A percentile compares a stretch with the other conserved stretches of the same genome.
phyloP scores from a whole-genome alignment of 257 asterid genomes.

The Solanum paucissectum region DNA sequence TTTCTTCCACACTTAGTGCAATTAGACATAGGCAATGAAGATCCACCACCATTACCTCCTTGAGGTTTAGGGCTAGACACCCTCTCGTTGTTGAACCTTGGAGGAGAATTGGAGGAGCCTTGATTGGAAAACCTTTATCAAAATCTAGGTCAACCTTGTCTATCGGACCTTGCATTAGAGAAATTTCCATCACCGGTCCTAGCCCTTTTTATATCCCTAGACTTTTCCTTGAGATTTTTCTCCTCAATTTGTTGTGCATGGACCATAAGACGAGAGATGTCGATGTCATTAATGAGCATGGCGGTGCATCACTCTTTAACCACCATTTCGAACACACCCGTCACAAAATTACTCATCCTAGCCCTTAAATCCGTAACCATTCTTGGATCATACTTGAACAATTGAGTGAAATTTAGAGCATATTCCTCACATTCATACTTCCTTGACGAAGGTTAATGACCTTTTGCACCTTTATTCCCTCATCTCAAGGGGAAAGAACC shows the following conservation, averaged over 20 bases:
- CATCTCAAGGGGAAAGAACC: not conserved
- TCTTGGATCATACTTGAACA: not conserved
- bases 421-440: not conserved
- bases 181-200: not conserved
- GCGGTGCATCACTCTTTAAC: not conserved
- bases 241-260: not conserved
- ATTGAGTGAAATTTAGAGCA: not conserved
- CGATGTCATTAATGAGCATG: not conserved
- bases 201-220: not conserved
- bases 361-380: not conserved
- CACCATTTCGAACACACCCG: not conserved
- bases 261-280: not conserved
- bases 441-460: not conserved
- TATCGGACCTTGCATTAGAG: not conserved
- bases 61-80: not conserved
- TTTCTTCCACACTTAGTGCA: not conserved
- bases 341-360: not conserved
- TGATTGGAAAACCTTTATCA: not conserved
- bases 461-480: not conserved
- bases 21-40: too few relatives aligned
- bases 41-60: not conserved
- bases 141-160: not conserved
- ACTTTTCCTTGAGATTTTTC: not conserved
- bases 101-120: not conserved
- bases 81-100: not conserved